Conservation (phyloP, 352 stramenopile species). For the Phytophthora pluvialis region DNA sequence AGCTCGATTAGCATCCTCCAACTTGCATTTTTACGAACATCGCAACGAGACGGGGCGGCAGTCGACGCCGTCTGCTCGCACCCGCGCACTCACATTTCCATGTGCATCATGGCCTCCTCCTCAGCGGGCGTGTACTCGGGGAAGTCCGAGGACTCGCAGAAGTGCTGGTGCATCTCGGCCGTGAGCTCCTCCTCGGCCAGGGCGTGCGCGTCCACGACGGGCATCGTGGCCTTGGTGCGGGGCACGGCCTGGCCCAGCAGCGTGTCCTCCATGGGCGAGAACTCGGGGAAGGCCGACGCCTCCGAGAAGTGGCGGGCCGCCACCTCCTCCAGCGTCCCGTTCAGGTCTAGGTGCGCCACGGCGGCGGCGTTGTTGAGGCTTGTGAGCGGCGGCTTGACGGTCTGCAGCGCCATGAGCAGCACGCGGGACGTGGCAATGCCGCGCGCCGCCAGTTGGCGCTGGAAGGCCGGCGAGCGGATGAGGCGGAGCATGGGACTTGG, state of each 20-base stretch:
- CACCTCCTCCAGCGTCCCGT: conserved; percentile 56
- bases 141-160: conserved; percentile 74
- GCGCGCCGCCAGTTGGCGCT: conserved; percentile 19
- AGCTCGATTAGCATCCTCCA: background rate
- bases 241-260: conserved; percentile 43
- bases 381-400: conserved; percentile 23
- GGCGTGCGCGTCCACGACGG: conserved; percentile 31
- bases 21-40: conserved; percentile 3
- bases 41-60: background rate
- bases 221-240: conserved; percentile 10
- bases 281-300: conserved; percentile 70
- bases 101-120: conserved; percentile 60
- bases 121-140: conserved; percentile 52
- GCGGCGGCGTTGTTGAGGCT: conserved; percentile 38
- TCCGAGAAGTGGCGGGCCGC: conserved; percentile 64
- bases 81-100: conserved; percentile 21
- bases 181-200: conserved; percentile 49
- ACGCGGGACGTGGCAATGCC: conserved; percentile 15
- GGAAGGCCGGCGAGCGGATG: conserved; percentile 16
- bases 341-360: conserved; percentile 34
- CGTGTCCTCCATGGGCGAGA: conserved; percentile 60
- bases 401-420: conserved; percentile 15
- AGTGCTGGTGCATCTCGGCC: conserved; percentile 44
- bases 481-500: conserved; percentile 24
- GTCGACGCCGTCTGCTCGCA: background rate